Evolutionary conservation across 2,329 filamentous ascomycete species (phyloP).

Genomic region (Calonectria pseudoreteaudii): DNA sequence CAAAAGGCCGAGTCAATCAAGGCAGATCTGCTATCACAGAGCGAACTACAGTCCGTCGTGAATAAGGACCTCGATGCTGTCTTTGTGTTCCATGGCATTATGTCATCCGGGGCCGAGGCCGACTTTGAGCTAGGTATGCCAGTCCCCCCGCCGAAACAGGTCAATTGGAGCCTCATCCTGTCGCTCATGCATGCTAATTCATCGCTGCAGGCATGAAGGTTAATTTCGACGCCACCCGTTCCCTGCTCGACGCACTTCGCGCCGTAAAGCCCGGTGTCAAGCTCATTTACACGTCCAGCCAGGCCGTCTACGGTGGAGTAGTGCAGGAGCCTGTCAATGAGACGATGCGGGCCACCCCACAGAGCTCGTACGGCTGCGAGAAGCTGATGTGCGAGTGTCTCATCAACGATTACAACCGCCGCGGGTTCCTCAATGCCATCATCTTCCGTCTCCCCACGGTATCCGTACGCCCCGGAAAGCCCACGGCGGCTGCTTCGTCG

Average conservation of each 20-base stretch:
- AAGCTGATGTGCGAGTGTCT: slow-evolving; percentile 68
- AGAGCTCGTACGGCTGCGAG: slow-evolving; percentile 69
- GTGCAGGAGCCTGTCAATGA: slow-evolving; percentile 57
- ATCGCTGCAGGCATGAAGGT: slow-evolving; percentile 47
- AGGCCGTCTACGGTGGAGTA: slow-evolving; percentile 68
- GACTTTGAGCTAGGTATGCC: slow-evolving; percentile 63
- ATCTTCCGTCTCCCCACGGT: slow-evolving; percentile 69
- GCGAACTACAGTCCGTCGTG: slow-evolving; percentile 6
- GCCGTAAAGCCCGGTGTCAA: slow-evolving; percentile 57
- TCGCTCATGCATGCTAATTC: background rate
- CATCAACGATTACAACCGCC: slow-evolving; percentile 48
- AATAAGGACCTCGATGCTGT: slow-evolving; percentile 55
- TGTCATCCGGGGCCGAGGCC: slow-evolving; percentile 70
- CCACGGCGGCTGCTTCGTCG: slow-evolving; percentile 68
- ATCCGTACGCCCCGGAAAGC: slow-evolving; percentile 67
- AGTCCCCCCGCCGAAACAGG: background rate
- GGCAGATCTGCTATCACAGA: slow-evolving; percentile 22
- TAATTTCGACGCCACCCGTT: slow-evolving; percentile 67
- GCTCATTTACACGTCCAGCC: slow-evolving; percentile 69
- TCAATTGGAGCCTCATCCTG: background rate
- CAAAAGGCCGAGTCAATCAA: slow-evolving; percentile 33
- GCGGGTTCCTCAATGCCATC: slow-evolving; percentile 68
- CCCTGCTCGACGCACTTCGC: slow-evolving; percentile 64
- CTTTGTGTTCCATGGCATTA: slow-evolving; percentile 72
- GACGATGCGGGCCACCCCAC: slow-evolving; percentile 62